These are phyloP conservation scores for Aspergillus sp. DNA, from an alignment of 2,329 filamentous ascomycete genomes.

Conservation along the genomic window DNA sequence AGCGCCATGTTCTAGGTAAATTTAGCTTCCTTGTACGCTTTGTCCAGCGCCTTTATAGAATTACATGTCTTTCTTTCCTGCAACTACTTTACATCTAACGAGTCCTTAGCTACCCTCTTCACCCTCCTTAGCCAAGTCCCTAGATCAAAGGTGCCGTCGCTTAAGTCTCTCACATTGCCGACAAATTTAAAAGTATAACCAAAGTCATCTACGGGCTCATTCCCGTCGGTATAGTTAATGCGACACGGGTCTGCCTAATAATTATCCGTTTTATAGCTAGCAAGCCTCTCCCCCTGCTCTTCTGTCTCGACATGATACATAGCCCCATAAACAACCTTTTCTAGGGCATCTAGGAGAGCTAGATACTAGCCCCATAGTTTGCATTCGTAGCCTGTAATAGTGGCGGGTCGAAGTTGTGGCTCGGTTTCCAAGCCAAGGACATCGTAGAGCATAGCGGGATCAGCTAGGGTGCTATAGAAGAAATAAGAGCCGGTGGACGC, in stretches of 20 bases:
- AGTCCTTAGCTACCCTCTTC: constrained; percentile 3
- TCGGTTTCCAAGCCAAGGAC: constrained; percentile 12
- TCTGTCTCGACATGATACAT: constrained; percentile 14
- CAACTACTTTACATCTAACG: constrained; percentile 1
- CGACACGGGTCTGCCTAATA: constrained; percentile 9
- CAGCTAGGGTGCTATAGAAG: constrained; percentile 30
- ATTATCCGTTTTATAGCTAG: constrained; percentile 14
- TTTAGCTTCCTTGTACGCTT: too few species aligned
- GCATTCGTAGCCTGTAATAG: constrained; percentile 16
- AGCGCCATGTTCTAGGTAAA: too few species aligned
- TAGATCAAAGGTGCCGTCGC: constrained; percentile 13
- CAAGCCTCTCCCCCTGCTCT: constrained; percentile 13
- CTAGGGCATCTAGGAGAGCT: constrained; percentile 12
- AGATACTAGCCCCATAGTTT: constrained; percentile 23
- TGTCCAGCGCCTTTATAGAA: too few species aligned
- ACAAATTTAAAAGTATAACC: constrained; percentile 13
- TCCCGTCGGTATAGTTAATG: constrained; percentile 11
- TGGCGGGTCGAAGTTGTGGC: constrained; percentile 13
- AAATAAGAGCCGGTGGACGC: constrained; percentile 21
- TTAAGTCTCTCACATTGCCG: constrained; percentile 11
- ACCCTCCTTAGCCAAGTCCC: constrained; percentile 10
- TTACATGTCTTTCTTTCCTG: constrained; percentile 1
- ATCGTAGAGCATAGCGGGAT: constrained; percentile 19
- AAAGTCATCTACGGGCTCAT: constrained; percentile 6
- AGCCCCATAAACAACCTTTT: constrained; percentile 11